phyloP scores from a whole-genome alignment of 306 rosid genomes.

The Prunus padus region DNA sequence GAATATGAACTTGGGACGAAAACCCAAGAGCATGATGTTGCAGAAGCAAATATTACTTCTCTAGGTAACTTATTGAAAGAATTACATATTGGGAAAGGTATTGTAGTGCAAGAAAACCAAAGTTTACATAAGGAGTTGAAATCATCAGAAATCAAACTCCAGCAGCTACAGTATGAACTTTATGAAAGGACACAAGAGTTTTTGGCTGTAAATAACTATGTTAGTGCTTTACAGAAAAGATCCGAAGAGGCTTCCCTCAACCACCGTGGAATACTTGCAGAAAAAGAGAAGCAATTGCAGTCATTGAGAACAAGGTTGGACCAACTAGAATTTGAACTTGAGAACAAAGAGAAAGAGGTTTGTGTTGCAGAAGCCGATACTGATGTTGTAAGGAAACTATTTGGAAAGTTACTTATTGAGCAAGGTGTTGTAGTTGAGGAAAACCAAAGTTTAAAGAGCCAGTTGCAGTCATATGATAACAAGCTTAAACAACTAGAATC shows the following conservation, averaged over 20 bases:
- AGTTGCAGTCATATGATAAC: neutral
- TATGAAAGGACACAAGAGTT: neutral
- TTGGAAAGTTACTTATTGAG: conserved; percentile 80
- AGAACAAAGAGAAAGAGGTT: conserved; percentile 46
- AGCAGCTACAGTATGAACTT: neutral
- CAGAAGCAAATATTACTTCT: conserved; percentile 56
- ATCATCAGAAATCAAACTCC: conserved; percentile 29
- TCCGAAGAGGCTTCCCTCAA: neutral
- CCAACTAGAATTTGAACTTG: conserved; percentile 56
- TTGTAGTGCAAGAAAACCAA: conserved; percentile 72
- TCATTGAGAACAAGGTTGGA: conserved; percentile 40
- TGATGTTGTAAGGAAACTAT: conserved; percentile 67
- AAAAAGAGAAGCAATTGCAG: neutral
- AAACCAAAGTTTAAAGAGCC: neutral
- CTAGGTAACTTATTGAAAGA: conserved; percentile 79
- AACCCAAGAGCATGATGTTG: too few relatives aligned
- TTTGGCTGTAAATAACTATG: neutral
- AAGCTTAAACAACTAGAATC: neutral
- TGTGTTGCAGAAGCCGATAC: conserved; percentile 58
- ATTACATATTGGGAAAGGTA: conserved; percentile 69
- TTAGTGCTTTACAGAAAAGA: neutral
- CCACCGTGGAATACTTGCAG: neutral
- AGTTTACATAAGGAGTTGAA: conserved; percentile 58
- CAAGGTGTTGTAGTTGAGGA: conserved; percentile 17
- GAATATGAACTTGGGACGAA: too few relatives aligned